Evolutionary conservation across 192 early-diverging fungal species (phyloP), one percentile per base, ranked within the genome.

Genomic region (Rhizophagus clarus): DNA sequence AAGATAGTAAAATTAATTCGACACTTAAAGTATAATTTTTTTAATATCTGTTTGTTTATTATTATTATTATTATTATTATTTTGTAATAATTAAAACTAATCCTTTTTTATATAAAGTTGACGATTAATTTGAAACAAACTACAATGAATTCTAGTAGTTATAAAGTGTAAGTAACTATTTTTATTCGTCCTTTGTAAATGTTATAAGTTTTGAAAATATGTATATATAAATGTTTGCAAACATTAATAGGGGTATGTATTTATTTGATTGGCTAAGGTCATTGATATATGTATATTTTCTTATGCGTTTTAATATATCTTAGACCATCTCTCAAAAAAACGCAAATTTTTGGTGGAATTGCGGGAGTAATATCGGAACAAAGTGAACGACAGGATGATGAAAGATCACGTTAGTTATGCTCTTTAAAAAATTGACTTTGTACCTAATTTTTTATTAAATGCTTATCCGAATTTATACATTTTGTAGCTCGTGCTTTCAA

Each of bases 1-100:
- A 94, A 74, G 88, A 95, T 28, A 89, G 88, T 82, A 94, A 93
- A 86, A 86, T 94, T 77, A 95, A 95, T 83, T 92, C 93, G n/a
- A 93, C 90, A 0, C 79, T 95, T 14, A 95, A 93, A 86, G 92
- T 94, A 88, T 74, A n/a, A 73, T 63, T 64, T 47, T 11, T 61
- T 17, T 34, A 77, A 45, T 12, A 10, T 24, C 40, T 77, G 20
- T 32, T 63, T 74, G 22, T 51, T 34, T 22, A n/a, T n/a, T n/a
- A n/a, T n/a, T n/a, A n/a, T n/a, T n/a, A n/a, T n/a, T n/a, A n/a
- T n/a, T 11, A 8, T 40, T 60, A 11, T 12, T 72, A 64, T 40
- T 70, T 74, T 42, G 64, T 28, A 45, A 77, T 76, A 15, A n/a
- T 26, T 12, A 17, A 0, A n/a, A 10, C 10, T 70, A n/a, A 70